phyloP scores from a whole-genome alignment of 192 early-diverging fungal genomes.

The Phycomyces nitens region DNA sequence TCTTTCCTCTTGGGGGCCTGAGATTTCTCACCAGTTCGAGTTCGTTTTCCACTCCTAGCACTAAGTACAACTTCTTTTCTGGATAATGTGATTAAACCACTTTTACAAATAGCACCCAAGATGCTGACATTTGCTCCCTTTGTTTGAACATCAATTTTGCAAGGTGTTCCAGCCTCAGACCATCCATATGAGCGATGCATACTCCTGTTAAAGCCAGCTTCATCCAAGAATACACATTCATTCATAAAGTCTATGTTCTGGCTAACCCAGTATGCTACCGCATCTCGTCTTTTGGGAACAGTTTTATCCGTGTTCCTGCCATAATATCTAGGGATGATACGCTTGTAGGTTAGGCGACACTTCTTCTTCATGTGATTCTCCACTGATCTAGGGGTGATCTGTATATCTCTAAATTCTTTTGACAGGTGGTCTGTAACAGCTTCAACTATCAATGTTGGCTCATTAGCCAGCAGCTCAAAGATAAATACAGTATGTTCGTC shows the following conservation, averaged over 20 bases:
- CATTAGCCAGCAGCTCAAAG: constrained; percentile 10
- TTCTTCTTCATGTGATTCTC: constrained; percentile 15
- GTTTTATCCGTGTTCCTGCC: no score
- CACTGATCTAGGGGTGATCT: constrained; percentile 7
- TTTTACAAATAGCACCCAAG: constrained; percentile 22
- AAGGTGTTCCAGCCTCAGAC: constrained; percentile 13
- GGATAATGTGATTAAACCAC: constrained; percentile 16
- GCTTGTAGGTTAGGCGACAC: constrained; percentile 8
- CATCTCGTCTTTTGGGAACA: constrained; percentile 6
- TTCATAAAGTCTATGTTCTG: constrained; percentile 16
- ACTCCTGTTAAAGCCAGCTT: constrained; percentile 13
- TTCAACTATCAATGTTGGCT: constrained; percentile 19
- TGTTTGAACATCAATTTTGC: constrained; percentile 7
- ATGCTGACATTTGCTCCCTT: constrained; percentile 19
- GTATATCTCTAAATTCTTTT: constrained; percentile 8
- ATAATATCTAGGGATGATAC: constrained; percentile 10
- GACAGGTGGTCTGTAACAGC: constrained; percentile 13
- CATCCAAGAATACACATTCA: constrained; percentile 18
- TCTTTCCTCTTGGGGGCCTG: neutral
- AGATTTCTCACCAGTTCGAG: constrained; percentile 1
- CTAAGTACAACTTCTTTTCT: constrained; percentile 1
- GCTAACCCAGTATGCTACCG: constrained; percentile 11
- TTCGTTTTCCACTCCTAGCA: constrained; percentile 2
- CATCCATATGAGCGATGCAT: constrained; percentile 10
- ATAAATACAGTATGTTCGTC: constrained; percentile 21